Percentiles rank a stretch among this genome's conserved stretches.
phyloP scores from a whole-genome alignment of 2,329 filamentous ascomycete genomes.

The Dactylellina sp. region DNA sequence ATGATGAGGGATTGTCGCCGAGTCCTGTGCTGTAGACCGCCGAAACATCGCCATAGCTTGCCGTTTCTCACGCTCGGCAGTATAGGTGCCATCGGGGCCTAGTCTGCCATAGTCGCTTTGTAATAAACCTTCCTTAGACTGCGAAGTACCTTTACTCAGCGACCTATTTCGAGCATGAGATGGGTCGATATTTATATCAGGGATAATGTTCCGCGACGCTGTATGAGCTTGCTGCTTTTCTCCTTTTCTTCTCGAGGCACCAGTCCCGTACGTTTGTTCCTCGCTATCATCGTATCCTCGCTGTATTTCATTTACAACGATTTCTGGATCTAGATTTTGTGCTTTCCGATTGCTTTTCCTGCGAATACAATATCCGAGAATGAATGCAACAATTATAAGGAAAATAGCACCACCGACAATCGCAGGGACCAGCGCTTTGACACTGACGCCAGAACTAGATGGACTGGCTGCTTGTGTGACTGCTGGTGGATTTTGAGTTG shows the following conservation, averaged over 20 bases:
- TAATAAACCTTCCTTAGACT: constrained; percentile 50
- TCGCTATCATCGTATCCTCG: constrained; percentile 17
- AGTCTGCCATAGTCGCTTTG: constrained; percentile 43
- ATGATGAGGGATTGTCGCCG: constrained; percentile 50
- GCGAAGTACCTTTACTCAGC: constrained; percentile 53
- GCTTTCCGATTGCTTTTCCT: constrained; percentile 19
- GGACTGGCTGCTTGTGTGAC: constrained; percentile 6
- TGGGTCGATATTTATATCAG: constrained; percentile 48
- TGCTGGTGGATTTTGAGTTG: constrained; percentile 15
- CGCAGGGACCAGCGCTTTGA: constrained; percentile 37
- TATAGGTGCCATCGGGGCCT: constrained; percentile 15
- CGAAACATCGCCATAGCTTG: constrained; percentile 47
- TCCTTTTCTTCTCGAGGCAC: constrained; percentile 19
- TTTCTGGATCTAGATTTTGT: constrained; percentile 25
- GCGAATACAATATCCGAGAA: constrained; percentile 53
- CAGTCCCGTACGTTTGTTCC: constrained; percentile 14
- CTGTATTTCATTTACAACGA: constrained; percentile 47
- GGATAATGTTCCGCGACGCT: constrained; percentile 17
- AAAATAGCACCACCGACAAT: constrained; percentile 50
- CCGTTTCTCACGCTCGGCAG: constrained; percentile 45
- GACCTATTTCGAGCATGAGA: constrained; percentile 46
- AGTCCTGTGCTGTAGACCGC: constrained; percentile 51
- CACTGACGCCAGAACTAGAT: constrained; percentile 23
- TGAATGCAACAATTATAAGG: constrained; percentile 48
- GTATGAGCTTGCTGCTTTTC: constrained; percentile 36